Base-by-base conservation (phyloP, 257 asterid genomes). In the Perilla frutescens region DNA sequence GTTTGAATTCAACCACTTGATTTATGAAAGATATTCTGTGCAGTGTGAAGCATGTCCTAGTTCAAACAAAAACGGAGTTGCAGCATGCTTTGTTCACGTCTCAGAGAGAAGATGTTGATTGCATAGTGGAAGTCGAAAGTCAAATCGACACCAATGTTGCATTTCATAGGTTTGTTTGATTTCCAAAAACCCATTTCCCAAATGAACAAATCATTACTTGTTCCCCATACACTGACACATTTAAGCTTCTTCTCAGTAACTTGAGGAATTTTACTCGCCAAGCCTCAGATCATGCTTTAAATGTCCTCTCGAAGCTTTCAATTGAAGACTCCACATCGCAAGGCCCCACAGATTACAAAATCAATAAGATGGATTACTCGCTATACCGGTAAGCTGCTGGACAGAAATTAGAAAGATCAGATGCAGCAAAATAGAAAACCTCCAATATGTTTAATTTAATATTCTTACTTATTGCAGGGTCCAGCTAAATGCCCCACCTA, bases 41-140 rank as follows among this genome's bases (percentile, higher is more conserved):
- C 85, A 95, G 99, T 50, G 92, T 95, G 85, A 95, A 92, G 88
- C 96, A 95, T 83, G 78, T 90, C 56, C 86, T 64, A 31, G 99
- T 89, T 60, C 80, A 76, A 72, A 85, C 96, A 36, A 90, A 95
- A 79, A 68, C 13, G 65, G 92, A 89, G 70, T 68, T 95, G 71
- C 86, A 81, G 71, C 85, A 87, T 62, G 96, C 96, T 77, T 79
- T 95, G 71, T 85, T 70, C 75, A 77, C 87, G 57, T 86, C 96
- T 78, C 97, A 89, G 86, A 82, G 76, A 66, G 89, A 80, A 65
- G 83, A 88, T 15, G 75, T 53, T 26, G 99, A 95, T 79, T 90
- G 85, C 63, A 84, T 95, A 49, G 90, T 95, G 59, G 99, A 95
- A 88, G 92, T 90, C 55, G 93, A 92, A 81, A 95, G 99, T 66